Base-by-base conservation (phyloP, 1,284 basidiomycete genomes). In the Microbotryum saponariae region DNA sequence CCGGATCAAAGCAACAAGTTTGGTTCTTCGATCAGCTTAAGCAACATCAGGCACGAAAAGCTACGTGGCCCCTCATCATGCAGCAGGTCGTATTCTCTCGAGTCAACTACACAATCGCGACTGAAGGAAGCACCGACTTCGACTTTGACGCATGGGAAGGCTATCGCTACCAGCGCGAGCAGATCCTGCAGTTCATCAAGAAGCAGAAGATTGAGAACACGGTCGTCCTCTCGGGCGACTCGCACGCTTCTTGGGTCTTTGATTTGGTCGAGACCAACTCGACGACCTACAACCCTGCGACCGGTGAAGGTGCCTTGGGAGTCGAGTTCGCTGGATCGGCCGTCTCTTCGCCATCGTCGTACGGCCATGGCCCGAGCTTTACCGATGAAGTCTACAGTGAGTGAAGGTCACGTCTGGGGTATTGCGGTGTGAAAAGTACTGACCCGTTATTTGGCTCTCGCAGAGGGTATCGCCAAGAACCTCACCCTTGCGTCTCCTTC, bases 251-350 rank as follows among this genome's bases (percentile, higher is more conserved):
- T 70, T 84, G 82, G 82, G 82, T 81, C 7, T 82, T 79, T 53
- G 82, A 82, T 66, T 58, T 25, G 62, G 68, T 27, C 25, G 67
- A 71, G 63, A 59, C 70, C 62, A 57, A 61, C 37, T 42, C 37
- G 37, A 45, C 67, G 79, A 79, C 61, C 16, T 85, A 85, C 74
- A 74, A 85, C 70, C 76, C 82, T 7, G 65, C 70, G 7, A 82
- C 81, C 0, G 83, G 84, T 4, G 62, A 76, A 14, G 83, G 83
- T 14, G 79, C 82, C 0, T 77, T 83, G 53, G 84, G 80, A 10
- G 84, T 86, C 48, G 83, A 86, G 73, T 85, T 85, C 68, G 83
- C 83, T 3, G 84, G 83, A 3, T 84, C 84, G 0, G 83, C 83
- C 2, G 83, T 85, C 16, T 81, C 82, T 0, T 83, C 82, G 0